A percentile compares a stretch with the other conserved stretches of the same genome.
These are phyloP conservation scores for Salvia miltiorrhiza DNA, from an alignment of 257 asterid species.

Conservation along the genomic window DNA sequence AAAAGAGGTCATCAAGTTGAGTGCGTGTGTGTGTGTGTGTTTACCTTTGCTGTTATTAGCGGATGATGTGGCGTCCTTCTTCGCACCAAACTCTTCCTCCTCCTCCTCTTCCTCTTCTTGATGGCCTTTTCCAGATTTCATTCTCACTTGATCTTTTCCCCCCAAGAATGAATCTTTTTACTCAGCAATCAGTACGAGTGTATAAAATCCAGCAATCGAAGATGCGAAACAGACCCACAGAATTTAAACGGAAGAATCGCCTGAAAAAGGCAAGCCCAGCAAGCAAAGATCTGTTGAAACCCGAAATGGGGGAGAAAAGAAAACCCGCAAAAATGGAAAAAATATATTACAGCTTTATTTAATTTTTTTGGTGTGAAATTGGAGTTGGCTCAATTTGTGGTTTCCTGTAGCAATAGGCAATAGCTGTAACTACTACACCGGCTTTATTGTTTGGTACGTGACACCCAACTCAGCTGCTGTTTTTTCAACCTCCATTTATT, in stretches of 20 bases:
- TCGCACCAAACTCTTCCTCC: conserved; percentile 63
- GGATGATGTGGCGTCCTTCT: conserved; percentile 55
- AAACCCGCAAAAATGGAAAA: not conserved
- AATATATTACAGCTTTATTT: conserved; percentile 26
- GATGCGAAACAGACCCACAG: conserved; percentile 25
- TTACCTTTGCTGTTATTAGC: conserved; percentile 54
- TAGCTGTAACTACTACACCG: conserved; percentile 24
- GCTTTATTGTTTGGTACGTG: conserved; percentile 36
- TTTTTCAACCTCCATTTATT: conserved; percentile 1
- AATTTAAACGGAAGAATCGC: conserved; percentile 18
- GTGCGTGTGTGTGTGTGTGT: not conserved
- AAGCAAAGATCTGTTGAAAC: conserved; percentile 35
- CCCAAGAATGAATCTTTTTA: conserved; percentile 26
- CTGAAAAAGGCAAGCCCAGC: not conserved
- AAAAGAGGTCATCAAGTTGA: not conserved
- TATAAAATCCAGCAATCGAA: conserved; percentile 25
- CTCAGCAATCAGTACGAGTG: conserved; percentile 26
- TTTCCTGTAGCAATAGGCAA: conserved; percentile 10
- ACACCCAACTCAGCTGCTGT: conserved; percentile 22
- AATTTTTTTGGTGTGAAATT: conserved; percentile 6
- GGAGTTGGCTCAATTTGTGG: conserved; percentile 20
- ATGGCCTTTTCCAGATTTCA: conserved; percentile 79
- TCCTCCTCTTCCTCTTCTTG: conserved; percentile 76
- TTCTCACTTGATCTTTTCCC: conserved; percentile 4
- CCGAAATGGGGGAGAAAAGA: not conserved